Evolutionary conservation across 1,284 basidiomycete species (phyloP).

Genomic region (Ceratobasidium sp.): DNA sequence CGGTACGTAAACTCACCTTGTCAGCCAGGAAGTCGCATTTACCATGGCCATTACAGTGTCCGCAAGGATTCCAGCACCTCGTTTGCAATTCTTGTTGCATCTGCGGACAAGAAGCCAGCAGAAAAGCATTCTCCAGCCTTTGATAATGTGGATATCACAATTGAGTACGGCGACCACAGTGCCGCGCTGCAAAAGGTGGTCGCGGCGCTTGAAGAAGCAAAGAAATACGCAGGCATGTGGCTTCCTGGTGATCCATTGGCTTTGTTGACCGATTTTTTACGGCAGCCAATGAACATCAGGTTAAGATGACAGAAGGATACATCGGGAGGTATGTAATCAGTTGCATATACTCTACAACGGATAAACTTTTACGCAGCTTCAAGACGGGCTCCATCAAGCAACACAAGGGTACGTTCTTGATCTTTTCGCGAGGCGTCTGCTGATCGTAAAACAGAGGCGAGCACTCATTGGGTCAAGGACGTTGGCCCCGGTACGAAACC

Average conservation of each 20-base stretch:
- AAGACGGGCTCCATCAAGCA: slow-evolving; percentile 78
- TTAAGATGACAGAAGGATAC: slow-evolving; percentile 78
- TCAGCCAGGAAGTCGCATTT: background rate
- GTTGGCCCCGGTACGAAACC: slow-evolving; percentile 65
- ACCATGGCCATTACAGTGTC: slow-evolving; percentile 61
- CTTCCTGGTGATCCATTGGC: background rate
- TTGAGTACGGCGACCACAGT: slow-evolving; percentile 75
- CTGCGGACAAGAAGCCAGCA: slow-evolving; percentile 59
- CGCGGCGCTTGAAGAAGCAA: slow-evolving; percentile 68
- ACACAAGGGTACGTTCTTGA: slow-evolving; percentile 63
- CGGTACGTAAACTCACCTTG: slow-evolving; percentile 60
- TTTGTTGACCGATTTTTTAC: background rate
- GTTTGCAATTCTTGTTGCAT: slow-evolving; percentile 79
- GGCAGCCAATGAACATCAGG: slow-evolving; percentile 76
- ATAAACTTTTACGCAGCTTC: slow-evolving; percentile 62
- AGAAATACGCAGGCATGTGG: slow-evolving; percentile 51
- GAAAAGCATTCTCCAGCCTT: slow-evolving; percentile 30
- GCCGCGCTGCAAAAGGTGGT: slow-evolving; percentile 65
- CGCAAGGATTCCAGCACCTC: slow-evolving; percentile 66
- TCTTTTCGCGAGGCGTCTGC: background rate
- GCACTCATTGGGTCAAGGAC: slow-evolving; percentile 84
- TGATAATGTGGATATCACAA: slow-evolving; percentile 62
- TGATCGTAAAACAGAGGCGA: slow-evolving; percentile 60
- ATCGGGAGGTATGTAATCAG: slow-evolving; percentile 70
- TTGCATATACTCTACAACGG: background rate